Conservation (phyloP, 768 basidiomycete genomes). For the Lactarius quietus region DNA sequence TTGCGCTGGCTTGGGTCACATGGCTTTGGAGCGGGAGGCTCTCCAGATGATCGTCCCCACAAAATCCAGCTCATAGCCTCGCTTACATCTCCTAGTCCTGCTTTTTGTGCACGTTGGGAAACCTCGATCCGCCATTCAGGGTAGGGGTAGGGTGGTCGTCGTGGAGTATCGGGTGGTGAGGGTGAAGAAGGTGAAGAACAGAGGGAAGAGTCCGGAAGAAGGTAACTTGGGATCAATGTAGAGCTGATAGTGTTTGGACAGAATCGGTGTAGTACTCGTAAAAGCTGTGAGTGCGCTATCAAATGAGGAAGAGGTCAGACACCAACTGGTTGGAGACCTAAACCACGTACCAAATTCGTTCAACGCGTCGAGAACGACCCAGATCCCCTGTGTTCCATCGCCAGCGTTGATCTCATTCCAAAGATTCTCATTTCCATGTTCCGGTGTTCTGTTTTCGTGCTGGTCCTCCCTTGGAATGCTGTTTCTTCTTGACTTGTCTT, state of each 20-base stretch:
- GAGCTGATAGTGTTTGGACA: conserved; percentile 18
- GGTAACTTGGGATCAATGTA: conserved; percentile 20
- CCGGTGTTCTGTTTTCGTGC: conserved; percentile 7
- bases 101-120: conserved; percentile 23
- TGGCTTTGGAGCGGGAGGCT: background rate
- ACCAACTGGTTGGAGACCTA: background rate
- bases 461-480: conserved; percentile 12
- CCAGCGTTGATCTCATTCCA: conserved; percentile 16
- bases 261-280: conserved; percentile 26
- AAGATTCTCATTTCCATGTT: conserved; percentile 9
- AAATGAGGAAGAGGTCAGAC: background rate
- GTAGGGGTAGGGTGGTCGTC: conserved; percentile 21
- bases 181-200: conserved; percentile 8
- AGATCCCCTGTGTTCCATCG: conserved; percentile 23
- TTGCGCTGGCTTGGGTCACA: background rate
- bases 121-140: conserved; percentile 31
- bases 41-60: conserved; percentile 7
- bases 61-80: conserved; percentile 23
- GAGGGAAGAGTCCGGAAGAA: conserved; percentile 2
- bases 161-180: background rate
- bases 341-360: conserved; percentile 17
- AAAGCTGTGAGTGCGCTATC: conserved; percentile 20
- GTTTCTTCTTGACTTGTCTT: background rate
- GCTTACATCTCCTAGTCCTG: conserved; percentile 26
- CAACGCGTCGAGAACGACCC: conserved; percentile 25